Percentiles rank a stretch among this genome's conserved stretches.
Conservation (phyloP, 768 basidiomycete species). For the Baorangia bicolor region DNA sequence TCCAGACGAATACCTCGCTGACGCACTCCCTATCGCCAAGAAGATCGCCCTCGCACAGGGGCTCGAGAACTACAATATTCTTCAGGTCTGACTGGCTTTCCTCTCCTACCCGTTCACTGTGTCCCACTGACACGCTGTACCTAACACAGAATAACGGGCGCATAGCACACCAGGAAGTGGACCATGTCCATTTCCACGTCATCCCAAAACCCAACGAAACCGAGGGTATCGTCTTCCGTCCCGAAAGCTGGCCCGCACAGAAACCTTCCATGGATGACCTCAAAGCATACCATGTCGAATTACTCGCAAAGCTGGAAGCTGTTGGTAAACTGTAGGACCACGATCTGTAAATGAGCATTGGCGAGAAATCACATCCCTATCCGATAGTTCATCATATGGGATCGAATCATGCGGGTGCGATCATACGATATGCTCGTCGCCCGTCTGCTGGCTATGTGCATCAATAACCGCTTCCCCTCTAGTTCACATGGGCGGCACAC, state of each 20-base stretch:
- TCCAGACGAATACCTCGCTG: constrained; percentile 79
- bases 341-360: not conserved
- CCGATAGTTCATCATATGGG: not conserved
- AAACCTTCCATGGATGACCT: constrained; percentile 21
- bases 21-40: constrained; percentile 79
- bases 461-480: too few species aligned
- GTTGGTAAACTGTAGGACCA: constrained; percentile 16
- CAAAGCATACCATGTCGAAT: constrained; percentile 18
- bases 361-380: not conserved
- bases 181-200: constrained; percentile 91
- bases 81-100: constrained; percentile 46
- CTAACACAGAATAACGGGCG: constrained; percentile 61
- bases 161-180: constrained; percentile 67
- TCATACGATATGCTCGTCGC: too few species aligned
- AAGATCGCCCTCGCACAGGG: constrained; percentile 81
- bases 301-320: constrained; percentile 18
- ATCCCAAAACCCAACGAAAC: constrained; percentile 80
- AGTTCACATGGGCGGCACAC: too few species aligned
- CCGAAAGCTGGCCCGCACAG: constrained; percentile 51
- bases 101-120: not conserved
- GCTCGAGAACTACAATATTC: constrained; percentile 80
- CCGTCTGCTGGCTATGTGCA: too few species aligned
- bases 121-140: not conserved
- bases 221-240: constrained; percentile 70
- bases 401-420: too few species aligned